Base-by-base conservation (phyloP, 2,329 filamentous ascomycete genomes). In the Botrytis fabae region DNA sequence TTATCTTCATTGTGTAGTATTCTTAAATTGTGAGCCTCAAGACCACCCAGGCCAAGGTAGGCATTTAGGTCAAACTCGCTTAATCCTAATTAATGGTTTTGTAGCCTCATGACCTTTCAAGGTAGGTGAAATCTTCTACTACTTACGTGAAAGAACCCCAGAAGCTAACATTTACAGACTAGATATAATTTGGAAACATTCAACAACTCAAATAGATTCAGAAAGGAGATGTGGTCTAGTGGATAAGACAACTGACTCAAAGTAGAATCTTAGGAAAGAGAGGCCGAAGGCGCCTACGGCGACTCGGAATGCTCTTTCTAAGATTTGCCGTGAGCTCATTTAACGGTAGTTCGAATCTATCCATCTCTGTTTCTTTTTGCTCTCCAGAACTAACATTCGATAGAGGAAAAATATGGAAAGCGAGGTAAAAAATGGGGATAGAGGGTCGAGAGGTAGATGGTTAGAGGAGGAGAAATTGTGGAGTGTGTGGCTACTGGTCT, bases 111-210 rank as follows among this genome's bases (percentile, higher is more conserved):
- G 14, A 9, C n/a, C 14, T 18, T 54, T 8, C n/a, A 54, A 54
- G 14, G 51, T 38, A 35, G 5, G 35, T 18, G 2, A 1, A 54
- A n/a, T n/a, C 51, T 28, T 28, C 25, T 18, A 8, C n/a, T 54
- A 54, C 14, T 28, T 1, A 14, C 14, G 14, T 28, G 51, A 7
- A 18, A 54, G 2, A 28, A 28, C 18, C 12, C n/a, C 6, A 54
- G n/a, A 28, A 16, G 1, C 14, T 54, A 2, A 8, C 2, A 16
- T 18, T 28, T 54, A 0, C 4, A 28, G 1, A 28, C 1, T 28
- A 9, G 0, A 28, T 28, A 18, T 6, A 18, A 25, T 54, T 9
- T 28, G 25, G 18, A 14, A 54, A 18, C 2, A 2, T 18, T 28
- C 6, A 14, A 28, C 12, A 54, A 0, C 16, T 14, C 6, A 28